Evolutionary conservation across 129 eudicot genomes (phyloP).

Genomic region (Arctium minus): DNA sequence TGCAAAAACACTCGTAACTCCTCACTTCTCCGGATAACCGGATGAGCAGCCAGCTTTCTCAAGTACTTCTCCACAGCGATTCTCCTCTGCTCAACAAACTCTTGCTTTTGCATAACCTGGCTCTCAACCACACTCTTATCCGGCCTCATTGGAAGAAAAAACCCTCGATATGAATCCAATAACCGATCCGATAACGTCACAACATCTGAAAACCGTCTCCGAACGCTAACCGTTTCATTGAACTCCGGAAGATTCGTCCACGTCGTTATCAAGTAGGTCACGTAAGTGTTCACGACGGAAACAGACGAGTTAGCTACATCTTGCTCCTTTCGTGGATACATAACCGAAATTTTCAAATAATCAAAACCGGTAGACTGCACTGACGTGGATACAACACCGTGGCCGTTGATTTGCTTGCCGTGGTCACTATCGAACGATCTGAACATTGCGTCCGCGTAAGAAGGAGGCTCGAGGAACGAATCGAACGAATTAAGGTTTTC

Average conservation of each 20-base stretch:
- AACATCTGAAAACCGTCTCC: slow-evolving; percentile 83
- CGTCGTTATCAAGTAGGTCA: slow-evolving; percentile 58
- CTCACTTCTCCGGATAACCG: slow-evolving; percentile 70
- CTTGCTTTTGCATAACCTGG: slow-evolving; percentile 71
- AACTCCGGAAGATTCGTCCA: slow-evolving; percentile 63
- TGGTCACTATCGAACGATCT: slow-evolving; percentile 17
- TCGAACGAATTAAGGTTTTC: slow-evolving; percentile 22
- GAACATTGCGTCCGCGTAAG: slow-evolving; percentile 34
- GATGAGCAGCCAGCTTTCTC: slow-evolving; percentile 69
- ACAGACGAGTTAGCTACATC: slow-evolving; percentile 51
- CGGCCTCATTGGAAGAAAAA: slow-evolving; percentile 76
- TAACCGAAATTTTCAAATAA: slow-evolving; percentile 53
- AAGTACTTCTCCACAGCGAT: slow-evolving; percentile 73
- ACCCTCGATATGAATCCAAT: slow-evolving; percentile 59
- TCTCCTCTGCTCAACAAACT: slow-evolving; percentile 82
- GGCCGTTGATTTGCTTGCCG: not conserved
- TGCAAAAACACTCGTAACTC: slow-evolving; percentile 71
- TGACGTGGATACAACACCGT: slow-evolving; percentile 26
- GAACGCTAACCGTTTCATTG: slow-evolving; percentile 59
- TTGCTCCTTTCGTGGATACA: slow-evolving; percentile 59
- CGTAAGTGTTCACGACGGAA: slow-evolving; percentile 39
- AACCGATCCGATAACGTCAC: slow-evolving; percentile 78
- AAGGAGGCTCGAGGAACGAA: slow-evolving; percentile 35
- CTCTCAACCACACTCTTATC: slow-evolving; percentile 92
- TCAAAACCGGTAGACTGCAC: slow-evolving; percentile 22